These are phyloP conservation scores for Lichtheimia corymbifera DNA, from an alignment of 371 early-diverging fungal species.

Conservation along the genomic window DNA sequence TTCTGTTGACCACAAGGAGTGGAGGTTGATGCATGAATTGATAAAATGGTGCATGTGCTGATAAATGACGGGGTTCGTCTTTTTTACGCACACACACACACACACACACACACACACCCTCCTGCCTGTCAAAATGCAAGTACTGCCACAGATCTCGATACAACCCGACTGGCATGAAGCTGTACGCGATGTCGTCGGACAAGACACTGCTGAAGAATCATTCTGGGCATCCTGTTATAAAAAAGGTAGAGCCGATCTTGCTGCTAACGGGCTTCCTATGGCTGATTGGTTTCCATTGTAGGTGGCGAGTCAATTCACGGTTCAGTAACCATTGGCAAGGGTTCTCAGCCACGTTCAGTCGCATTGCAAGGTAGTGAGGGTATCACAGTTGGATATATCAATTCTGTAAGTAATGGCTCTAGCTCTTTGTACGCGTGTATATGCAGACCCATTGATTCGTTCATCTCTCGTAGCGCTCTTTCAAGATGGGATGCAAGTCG, in stretches of 20 bases:
- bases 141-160: slow-evolving; percentile 37
- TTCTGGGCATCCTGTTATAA: slow-evolving; percentile 62
- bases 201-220: slow-evolving; percentile 24
- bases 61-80: too few relatives aligned
- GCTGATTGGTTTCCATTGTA: not conserved
- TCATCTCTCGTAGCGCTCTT: slow-evolving; percentile 34
- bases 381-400: slow-evolving; percentile 19
- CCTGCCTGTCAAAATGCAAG: slow-evolving; percentile 5
- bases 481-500: slow-evolving; percentile 34
- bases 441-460: not conserved
- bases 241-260: slow-evolving; percentile 29
- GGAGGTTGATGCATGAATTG: too few relatives aligned
- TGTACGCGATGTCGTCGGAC: slow-evolving; percentile 30
- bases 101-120: too few relatives aligned
- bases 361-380: slow-evolving; percentile 26
- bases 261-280: not conserved
- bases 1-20: too few relatives aligned
- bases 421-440: too few relatives aligned
- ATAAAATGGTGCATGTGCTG: too few relatives aligned
- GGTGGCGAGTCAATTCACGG: slow-evolving; percentile 15
- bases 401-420: slow-evolving; percentile 25
- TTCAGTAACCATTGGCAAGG: slow-evolving; percentile 11
- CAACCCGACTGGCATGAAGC: slow-evolving; percentile 49
- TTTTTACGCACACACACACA: too few relatives aligned
- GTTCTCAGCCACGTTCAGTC: not conserved